These are phyloP conservation scores for Perkinsus olseni DNA, from an alignment of 169 alveolate species.

Conservation along the genomic window DNA sequence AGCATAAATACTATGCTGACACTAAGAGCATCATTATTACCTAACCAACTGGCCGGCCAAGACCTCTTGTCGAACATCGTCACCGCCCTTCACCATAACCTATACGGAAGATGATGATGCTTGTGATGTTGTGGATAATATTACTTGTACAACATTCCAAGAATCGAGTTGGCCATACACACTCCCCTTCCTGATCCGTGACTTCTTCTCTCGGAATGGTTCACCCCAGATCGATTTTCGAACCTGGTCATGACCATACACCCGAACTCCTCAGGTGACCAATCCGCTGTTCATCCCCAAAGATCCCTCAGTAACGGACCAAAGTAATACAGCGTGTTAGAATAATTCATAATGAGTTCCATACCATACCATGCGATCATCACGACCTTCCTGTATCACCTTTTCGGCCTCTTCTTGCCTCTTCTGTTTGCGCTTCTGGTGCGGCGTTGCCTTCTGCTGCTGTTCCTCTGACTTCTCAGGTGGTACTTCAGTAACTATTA, in stretches of 20 bases:
- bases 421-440: neutral
- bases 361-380: too few relatives aligned
- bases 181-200: slow-evolving; percentile 49
- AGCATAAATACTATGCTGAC: too few relatives aligned
- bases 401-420: neutral
- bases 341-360: too few relatives aligned
- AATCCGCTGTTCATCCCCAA: too few relatives aligned
- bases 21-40: slow-evolving; percentile 58
- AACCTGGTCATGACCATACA: slow-evolving; percentile 4
- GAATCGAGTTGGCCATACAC: slow-evolving; percentile 68
- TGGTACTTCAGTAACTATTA: neutral
- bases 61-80: slow-evolving; percentile 88
- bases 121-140: neutral
- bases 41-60: slow-evolving; percentile 87
- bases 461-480: neutral
- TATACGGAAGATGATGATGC: neutral
- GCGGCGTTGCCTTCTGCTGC: neutral
- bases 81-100: slow-evolving; percentile 88
- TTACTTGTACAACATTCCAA: slow-evolving; percentile 57
- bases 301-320: too few relatives aligned
- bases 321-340: too few relatives aligned
- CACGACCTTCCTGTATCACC: too few relatives aligned
- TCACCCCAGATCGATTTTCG: slow-evolving; percentile 52
- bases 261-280: too few relatives aligned
- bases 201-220: slow-evolving; percentile 55